Base-by-base conservation (phyloP, 2,329 filamentous ascomycete species). In the Aspergillus uvarum region DNA sequence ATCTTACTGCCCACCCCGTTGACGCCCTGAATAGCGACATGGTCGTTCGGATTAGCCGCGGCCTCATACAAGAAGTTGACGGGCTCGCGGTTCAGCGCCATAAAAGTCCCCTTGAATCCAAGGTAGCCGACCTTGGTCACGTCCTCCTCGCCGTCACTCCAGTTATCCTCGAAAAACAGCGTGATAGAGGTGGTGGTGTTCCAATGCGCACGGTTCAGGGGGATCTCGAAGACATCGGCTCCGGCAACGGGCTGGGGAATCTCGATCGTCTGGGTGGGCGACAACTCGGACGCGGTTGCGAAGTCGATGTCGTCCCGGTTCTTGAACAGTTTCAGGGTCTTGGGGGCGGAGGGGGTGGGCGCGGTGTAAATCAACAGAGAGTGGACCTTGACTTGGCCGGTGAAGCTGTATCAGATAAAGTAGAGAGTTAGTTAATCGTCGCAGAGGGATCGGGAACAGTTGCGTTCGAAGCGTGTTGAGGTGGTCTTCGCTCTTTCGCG, bases 51-150 rank as follows among this genome's bases (percentile, higher is more conserved):
- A 75, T 97, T 96, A 38, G 95, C 89, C 26, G 94, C 94, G 19
- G 92, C 90, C 83, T 99, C 95, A 76, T 98, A 99, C 62, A 96
- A 70, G 68, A 98, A 94, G 67, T 89, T 92, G 6, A 89, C 81
- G 1, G 95, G 92, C 72, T 94, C 91, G 58, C 89, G 83, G 51
- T 89, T 95, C 70, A 96, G 77, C 73, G 88, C 87, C 85, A 95
- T 95, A 83, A 92, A 98, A 77, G 96, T 91, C 24, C 95, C 95
- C 78, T 91, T 93, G 81, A 99, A 98, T 1, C 91, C 95, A 59
- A 98, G 65, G 77, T 97, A 99, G 63, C 83, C 87, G 2, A 98
- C 75, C 52, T 87, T 83, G 49, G 91, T 94, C 58, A 89, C 87
- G 58, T 96, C 91, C 72, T 93, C 91, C 14, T 92, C 90, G 0